phyloP scores from a whole-genome alignment of 2,329 filamentous ascomycete species.

The Talaromyces sp. region DNA sequence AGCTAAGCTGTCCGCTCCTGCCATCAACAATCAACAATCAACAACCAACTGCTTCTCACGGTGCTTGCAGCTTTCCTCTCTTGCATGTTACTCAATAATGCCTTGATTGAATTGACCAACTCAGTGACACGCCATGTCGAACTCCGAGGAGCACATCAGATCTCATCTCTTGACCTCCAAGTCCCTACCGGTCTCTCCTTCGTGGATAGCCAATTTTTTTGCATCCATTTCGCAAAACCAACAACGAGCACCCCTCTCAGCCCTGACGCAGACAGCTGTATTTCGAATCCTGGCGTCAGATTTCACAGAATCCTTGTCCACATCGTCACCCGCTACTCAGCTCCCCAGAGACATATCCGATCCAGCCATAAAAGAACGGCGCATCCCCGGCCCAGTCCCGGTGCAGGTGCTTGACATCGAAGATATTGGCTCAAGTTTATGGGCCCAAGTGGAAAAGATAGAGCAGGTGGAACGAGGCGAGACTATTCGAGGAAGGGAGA shows the following conservation, averaged over 20 bases:
- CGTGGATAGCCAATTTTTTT: constrained; percentile 62
- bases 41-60: neutral
- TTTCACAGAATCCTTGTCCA: constrained; percentile 58
- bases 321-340: constrained; percentile 35
- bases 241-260: constrained; percentile 57
- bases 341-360: constrained; percentile 56
- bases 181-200: constrained; percentile 48
- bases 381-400: constrained; percentile 57
- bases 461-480: constrained; percentile 47
- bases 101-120: neutral
- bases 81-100: neutral
- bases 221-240: constrained; percentile 46
- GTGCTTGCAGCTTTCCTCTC: neutral
- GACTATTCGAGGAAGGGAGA: constrained; percentile 62
- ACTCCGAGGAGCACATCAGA: constrained; percentile 30
- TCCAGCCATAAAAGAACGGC: constrained; percentile 49
- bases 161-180: constrained; percentile 50
- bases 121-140: constrained; percentile 18
- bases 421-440: constrained; percentile 71
- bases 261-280: constrained; percentile 71
- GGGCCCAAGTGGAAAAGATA: constrained; percentile 78
- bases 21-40: neutral
- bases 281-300: constrained; percentile 75
- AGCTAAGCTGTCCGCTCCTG: neutral
- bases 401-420: constrained; percentile 84